These are phyloP conservation scores for Phytophthora palmivora DNA, from an alignment of 352 stramenopile genomes.

Conservation along the genomic window DNA sequence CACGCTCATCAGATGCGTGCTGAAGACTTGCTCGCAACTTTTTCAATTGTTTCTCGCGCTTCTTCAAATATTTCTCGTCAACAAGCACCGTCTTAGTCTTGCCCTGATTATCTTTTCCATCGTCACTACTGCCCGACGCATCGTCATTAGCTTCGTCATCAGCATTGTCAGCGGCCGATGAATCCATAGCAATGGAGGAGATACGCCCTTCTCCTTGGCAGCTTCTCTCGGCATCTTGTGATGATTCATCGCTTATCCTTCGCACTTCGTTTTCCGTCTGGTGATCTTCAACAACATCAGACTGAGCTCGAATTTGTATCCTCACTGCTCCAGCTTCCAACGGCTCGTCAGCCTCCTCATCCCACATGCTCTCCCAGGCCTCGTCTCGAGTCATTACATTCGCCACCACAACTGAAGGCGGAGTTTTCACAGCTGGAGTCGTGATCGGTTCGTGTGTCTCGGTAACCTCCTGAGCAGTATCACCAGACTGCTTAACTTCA, in stretches of 20 bases:
- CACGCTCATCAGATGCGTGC: conserved; percentile 53
- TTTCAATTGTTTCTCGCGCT: conserved; percentile 77
- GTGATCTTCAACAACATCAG: conserved; percentile 13
- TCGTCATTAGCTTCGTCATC: conserved; percentile 41
- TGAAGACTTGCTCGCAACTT: conserved; percentile 59
- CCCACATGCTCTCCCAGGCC: conserved; percentile 83
- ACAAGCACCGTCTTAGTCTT: conserved; percentile 59
- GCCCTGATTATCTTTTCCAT: conserved; percentile 42
- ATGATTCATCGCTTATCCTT: conserved; percentile 1
- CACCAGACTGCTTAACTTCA: conserved; percentile 1
- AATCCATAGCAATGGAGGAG: not conserved
- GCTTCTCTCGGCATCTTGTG: conserved; percentile 6
- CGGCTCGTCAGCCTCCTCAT: conserved; percentile 55
- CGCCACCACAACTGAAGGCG: conserved; percentile 21
- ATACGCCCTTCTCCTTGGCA: not conserved
- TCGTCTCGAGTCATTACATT: conserved; percentile 72
- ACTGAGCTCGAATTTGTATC: conserved; percentile 36
- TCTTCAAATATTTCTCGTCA: conserved; percentile 81
- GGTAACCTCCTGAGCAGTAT: not conserved
- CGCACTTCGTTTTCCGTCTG: conserved; percentile 8
- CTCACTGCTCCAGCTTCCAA: conserved; percentile 31
- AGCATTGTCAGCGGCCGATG: conserved; percentile 1
- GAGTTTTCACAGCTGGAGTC: conserved; percentile 4
- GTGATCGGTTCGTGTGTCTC: conserved; percentile 5
- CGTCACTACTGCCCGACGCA: conserved; percentile 39